Base-by-base conservation (phyloP, 306 rosid genomes). In the Vigna trinervia region DNA sequence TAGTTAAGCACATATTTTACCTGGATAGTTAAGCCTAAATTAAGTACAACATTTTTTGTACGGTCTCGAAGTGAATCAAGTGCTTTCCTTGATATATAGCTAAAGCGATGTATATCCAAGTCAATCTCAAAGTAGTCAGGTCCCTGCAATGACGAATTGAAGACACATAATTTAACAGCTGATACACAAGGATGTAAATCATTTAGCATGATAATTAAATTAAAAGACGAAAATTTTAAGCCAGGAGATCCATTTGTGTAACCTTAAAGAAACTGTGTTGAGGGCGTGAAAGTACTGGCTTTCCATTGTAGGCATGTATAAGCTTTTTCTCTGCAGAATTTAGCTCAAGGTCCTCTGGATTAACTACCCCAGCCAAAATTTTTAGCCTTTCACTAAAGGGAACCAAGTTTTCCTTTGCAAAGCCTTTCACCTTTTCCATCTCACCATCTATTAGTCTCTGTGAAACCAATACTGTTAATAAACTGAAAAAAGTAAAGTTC, bases 271-370 rank as follows among this genome's bases (percentile, higher is more conserved):
- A 92, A 23, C 59, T 78, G 82, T 92, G 97, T 68, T 92, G 95
- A 81, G 97, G 97, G 20, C 97, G 89, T 15, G 97, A 92, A 39
- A 92, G 93, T 53, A 92, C 96, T 69, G 97, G 93, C 69, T 92
- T 92, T 73, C 88, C 90, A 72, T 92, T 92, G 28, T 92, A 92
- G 81, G 93, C 84, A 77, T 54, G 14, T 26, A 90, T 68, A 13
- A 90, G 88, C 77, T 87, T 92, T 71, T 30, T 87, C 74, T 88
- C 97, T 8, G 97, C 20, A 6, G 89, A 78, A 79, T 81, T 81
- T 77, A 92, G 53, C 32, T 69, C 78, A 54, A 92, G 91, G 19
- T 92, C 96, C 41, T 90, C 93, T 36, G 95, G 93, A 81, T 92
- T 92, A 47, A 88, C 93, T 63, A 87, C 14, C 15, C 90, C 91